Conservation (phyloP, 148 eudicot genomes). For the Camellia lanceoleosa region DNA sequence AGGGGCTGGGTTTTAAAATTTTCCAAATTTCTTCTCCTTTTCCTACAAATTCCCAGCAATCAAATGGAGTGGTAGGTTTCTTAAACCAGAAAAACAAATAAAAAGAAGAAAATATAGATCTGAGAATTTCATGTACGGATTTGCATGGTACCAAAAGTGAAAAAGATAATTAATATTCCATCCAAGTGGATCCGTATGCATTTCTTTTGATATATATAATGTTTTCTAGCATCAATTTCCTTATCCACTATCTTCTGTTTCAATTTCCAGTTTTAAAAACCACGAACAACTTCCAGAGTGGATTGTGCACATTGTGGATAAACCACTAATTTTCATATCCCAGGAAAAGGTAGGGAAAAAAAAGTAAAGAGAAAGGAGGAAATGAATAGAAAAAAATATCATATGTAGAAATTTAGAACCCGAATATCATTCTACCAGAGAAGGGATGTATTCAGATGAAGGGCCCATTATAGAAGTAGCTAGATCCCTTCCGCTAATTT, state of each 20-base stretch:
- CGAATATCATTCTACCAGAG: constrained; percentile 2
- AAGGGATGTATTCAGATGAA: too few species aligned
- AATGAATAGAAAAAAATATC: background rate
- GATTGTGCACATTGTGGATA: background rate
- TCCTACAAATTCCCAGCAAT: too few species aligned
- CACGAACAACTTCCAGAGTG: background rate
- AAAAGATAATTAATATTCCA: background rate
- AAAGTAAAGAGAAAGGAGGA: background rate
- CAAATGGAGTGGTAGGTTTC: too few species aligned
- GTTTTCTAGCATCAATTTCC: background rate
- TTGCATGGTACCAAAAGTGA: background rate
- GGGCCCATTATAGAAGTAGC: background rate
- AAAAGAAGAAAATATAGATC: too few species aligned
- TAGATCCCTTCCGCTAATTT: constrained; percentile 13
- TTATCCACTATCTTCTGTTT: background rate
- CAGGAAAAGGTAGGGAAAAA: background rate
- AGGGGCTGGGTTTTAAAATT: too few species aligned
- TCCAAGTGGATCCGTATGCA: background rate
- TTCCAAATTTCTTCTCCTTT: too few species aligned
- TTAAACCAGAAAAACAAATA: too few species aligned
- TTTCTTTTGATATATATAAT: background rate
- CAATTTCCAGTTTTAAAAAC: background rate
- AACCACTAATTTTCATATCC: too few species aligned
- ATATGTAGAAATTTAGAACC: background rate
- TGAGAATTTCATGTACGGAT: too few species aligned